These are phyloP conservation scores for Kockiozyma suomiensis DNA, from an alignment of 805 yeast species.

Conservation along the genomic window DNA sequence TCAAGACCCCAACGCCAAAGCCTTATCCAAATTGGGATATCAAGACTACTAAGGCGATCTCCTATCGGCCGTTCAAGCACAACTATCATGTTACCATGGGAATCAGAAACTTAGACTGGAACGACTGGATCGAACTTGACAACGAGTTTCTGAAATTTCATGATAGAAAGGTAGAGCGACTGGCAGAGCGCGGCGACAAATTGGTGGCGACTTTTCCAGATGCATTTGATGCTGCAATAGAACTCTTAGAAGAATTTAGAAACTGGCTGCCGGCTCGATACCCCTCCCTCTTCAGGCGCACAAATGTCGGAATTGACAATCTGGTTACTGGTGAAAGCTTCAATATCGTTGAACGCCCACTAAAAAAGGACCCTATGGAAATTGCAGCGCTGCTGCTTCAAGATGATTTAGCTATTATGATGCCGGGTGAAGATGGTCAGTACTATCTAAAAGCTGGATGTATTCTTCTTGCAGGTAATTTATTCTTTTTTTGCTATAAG, in stretches of 20 bases:
- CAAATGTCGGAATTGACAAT: slow-evolving; percentile 54
- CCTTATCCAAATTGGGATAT: slow-evolving; percentile 55
- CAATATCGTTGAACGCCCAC: slow-evolving; percentile 41
- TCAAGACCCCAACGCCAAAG: slow-evolving; percentile 53
- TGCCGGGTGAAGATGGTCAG: slow-evolving; percentile 60
- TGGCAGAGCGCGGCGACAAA: slow-evolving; percentile 51
- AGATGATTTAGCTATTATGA: slow-evolving; percentile 69
- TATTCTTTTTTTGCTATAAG: slow-evolving; percentile 32
- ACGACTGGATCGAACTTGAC: slow-evolving; percentile 68
- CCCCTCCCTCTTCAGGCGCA: slow-evolving; percentile 54
- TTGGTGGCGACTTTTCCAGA: slow-evolving; percentile 42
- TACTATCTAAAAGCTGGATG: slow-evolving; percentile 63
- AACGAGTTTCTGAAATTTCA: slow-evolving; percentile 65
- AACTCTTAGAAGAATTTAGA: slow-evolving; percentile 56
- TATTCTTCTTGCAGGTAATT: slow-evolving; percentile 56
- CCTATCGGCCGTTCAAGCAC: slow-evolving; percentile 70
- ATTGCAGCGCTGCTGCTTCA: slow-evolving; percentile 62
- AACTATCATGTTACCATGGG: slow-evolving; percentile 71
- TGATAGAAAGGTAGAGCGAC: slow-evolving; percentile 53
- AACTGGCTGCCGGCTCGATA: slow-evolving; percentile 59
- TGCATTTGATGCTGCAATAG: slow-evolving; percentile 52
- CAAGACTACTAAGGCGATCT: slow-evolving; percentile 54
- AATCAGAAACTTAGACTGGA: slow-evolving; percentile 61
- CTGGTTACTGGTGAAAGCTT: slow-evolving; percentile 57
- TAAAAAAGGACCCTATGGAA: slow-evolving; percentile 57